These are phyloP conservation scores for Rhododendron mucronatum DNA, from an alignment of 148 eudicot genomes.

Conservation along the genomic window DNA sequence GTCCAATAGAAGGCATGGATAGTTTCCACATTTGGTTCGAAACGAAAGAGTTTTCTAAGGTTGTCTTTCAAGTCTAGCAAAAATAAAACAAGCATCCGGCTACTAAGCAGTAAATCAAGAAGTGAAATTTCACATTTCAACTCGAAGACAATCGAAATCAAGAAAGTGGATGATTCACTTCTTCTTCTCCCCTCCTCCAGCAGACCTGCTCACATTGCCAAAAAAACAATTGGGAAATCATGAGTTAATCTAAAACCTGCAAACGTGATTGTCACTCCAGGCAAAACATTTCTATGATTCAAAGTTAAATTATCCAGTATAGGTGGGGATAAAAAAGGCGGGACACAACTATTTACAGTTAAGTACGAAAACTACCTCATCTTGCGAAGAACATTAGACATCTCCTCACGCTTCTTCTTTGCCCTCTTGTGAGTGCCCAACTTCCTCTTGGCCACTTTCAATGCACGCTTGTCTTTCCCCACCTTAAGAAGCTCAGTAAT, in stretches of 20 bases:
- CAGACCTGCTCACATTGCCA: slow-evolving; percentile 17
- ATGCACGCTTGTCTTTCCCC: slow-evolving; percentile 40
- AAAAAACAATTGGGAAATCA: background rate
- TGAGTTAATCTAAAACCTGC: background rate
- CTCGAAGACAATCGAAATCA: background rate
- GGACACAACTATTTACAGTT: background rate
- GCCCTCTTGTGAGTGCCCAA: slow-evolving; percentile 49
- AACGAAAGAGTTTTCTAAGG: background rate
- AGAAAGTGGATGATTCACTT: slow-evolving; percentile 11
- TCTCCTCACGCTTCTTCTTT: slow-evolving; percentile 49
- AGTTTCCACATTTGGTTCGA: background rate
- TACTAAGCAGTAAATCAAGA: background rate
- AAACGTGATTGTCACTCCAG: background rate
- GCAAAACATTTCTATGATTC: background rate
- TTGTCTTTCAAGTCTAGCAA: background rate
- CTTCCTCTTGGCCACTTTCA: slow-evolving; percentile 46
- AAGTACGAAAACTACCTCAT: slow-evolving; percentile 27
- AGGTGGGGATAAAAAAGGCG: background rate
- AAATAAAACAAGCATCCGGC: background rate
- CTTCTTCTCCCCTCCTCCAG: slow-evolving; percentile 31
- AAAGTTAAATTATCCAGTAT: background rate
- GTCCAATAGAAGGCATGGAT: background rate
- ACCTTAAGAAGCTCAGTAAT: slow-evolving; percentile 47
- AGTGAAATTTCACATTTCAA: background rate
- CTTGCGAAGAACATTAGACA: slow-evolving; percentile 41